A percentile compares a stretch with the other conserved stretches of the same genome.
phyloP scores from a whole-genome alignment of 2,329 filamentous ascomycete genomes.

The Botrytis cinerea region DNA sequence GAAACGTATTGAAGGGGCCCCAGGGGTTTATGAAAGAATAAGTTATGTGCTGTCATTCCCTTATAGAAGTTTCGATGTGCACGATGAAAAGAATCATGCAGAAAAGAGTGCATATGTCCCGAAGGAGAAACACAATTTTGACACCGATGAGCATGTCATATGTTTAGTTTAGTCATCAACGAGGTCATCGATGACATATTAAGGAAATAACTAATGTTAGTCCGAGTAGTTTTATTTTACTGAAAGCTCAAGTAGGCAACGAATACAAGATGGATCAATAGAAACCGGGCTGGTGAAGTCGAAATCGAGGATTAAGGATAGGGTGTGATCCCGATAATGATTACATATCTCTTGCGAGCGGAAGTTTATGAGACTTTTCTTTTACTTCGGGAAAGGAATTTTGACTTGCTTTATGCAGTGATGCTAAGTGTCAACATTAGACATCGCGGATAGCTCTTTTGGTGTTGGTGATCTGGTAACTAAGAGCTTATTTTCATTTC shows the following conservation, averaged over 20 bases:
- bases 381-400: too few species aligned
- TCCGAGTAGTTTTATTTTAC: too few species aligned
- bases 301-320: not conserved
- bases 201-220: fast-evolving
- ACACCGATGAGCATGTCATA: not conserved
- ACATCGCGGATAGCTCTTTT: not conserved
- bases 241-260: too few species aligned
- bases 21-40: not conserved
- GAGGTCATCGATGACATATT: fast-evolving
- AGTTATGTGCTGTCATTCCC: not conserved
- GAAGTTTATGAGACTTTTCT: too few species aligned
- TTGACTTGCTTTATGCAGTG: too few species aligned
- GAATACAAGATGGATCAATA: too few species aligned
- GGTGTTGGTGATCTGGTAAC: not conserved
- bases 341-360: not conserved
- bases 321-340: too few species aligned
- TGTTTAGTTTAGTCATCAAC: not conserved
- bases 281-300: fast-evolving
- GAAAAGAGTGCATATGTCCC: not conserved
- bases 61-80: too few species aligned
- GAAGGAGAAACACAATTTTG: not conserved
- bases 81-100: not conserved
- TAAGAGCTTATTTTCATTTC: too few species aligned
- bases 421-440: not conserved
- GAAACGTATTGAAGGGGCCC: fast-evolving